These are phyloP conservation scores for Scutellaria barbata DNA, from an alignment of 257 asterid species.

Conservation along the genomic window DNA sequence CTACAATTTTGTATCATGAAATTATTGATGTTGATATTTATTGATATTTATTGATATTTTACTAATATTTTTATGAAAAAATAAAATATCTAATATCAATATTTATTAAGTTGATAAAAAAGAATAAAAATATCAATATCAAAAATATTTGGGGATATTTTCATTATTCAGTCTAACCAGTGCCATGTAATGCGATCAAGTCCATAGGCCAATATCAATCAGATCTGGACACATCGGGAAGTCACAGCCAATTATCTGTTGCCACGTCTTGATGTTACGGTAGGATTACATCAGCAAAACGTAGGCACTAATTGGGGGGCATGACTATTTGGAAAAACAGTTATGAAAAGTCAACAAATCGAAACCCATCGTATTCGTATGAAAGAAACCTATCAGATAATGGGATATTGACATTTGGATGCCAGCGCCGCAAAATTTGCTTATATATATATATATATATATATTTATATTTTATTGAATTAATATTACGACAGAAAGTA, in stretches of 20 bases:
- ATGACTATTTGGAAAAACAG: not conserved
- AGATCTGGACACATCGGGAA: constrained; percentile 18
- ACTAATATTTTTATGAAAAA: too few relatives aligned
- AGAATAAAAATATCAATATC: too few relatives aligned
- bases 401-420: constrained; percentile 9
- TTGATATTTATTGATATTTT: too few relatives aligned
- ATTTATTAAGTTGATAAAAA: too few relatives aligned
- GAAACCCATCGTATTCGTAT: constrained; percentile 27
- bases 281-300: constrained; percentile 29
- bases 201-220: constrained; percentile 4
- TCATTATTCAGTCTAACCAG: too few relatives aligned
- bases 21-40: too few relatives aligned
- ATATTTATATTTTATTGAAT: not conserved
- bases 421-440: constrained; percentile 30
- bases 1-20: too few relatives aligned
- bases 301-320: constrained; percentile 23
- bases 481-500: not conserved
- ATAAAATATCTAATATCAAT: too few relatives aligned
- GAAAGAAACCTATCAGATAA: not conserved
- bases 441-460: not conserved
- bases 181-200: constrained; percentile 33
- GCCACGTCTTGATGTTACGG: constrained; percentile 6
- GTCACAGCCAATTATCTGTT: constrained; percentile 1
- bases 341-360: constrained; percentile 36
- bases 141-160: too few relatives aligned